These are phyloP conservation scores for Pinus albicaulis DNA, from an alignment of 75 land plant species.

Conservation along the genomic window DNA sequence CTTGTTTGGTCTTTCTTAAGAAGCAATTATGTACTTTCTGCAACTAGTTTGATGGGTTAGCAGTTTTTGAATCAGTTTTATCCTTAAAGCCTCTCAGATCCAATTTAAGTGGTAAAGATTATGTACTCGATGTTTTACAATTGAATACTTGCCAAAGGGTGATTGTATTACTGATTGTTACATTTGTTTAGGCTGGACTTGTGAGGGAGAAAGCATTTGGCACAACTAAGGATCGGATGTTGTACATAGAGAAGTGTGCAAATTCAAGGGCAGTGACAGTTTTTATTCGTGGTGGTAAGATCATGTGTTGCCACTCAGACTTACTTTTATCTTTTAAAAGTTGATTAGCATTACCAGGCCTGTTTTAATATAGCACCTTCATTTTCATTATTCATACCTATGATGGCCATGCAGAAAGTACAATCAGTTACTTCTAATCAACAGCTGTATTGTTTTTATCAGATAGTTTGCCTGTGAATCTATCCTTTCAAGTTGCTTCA, in stretches of 20 bases:
- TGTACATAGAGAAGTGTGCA: conserved; percentile 98
- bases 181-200: conserved; percentile 72
- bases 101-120: neutral
- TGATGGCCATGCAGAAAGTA: too few relatives aligned
- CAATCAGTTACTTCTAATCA: too few relatives aligned
- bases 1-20: too few relatives aligned
- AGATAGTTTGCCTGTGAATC: too few relatives aligned
- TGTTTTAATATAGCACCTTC: too few relatives aligned
- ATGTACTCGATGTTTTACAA: neutral
- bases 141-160: neutral
- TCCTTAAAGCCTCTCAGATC: neutral
- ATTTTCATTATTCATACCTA: too few relatives aligned
- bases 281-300: conserved; percentile 94
- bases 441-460: too few relatives aligned
- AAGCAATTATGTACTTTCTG: neutral
- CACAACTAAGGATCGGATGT: conserved; percentile 96
- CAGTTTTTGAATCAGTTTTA: neutral
- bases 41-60: neutral
- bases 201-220: conserved; percentile 98
- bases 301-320: neutral
- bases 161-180: neutral
- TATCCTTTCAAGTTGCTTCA: too few relatives aligned
- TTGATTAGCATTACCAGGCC: too few relatives aligned
- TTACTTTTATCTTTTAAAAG: too few relatives aligned
- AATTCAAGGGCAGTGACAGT: conserved; percentile 96